Evolutionary conservation across 2,329 filamentous ascomycete genomes (phyloP), one percentile per base, ranked within the genome.

Genomic region (Falciphora oryzae): DNA sequence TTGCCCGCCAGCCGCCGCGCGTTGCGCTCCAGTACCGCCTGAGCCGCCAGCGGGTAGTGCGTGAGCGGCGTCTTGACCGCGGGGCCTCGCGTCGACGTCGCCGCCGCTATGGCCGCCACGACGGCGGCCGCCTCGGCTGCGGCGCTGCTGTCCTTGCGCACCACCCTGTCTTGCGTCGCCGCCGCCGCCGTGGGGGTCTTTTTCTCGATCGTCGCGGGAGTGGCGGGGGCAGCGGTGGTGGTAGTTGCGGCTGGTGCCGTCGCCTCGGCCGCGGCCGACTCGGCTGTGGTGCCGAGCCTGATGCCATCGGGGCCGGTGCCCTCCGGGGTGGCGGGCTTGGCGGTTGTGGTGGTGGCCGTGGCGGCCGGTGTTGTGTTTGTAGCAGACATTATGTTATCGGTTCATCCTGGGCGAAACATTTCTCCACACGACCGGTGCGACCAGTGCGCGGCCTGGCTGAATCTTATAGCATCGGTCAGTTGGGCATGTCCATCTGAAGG

Each of bases 21-120:
- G 62, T 66, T 66, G 14, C 25, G 25, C 18, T 25, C 29, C 13
- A 66, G 64, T 8, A 64, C 62, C 29, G 63, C 56, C 31, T 65
- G 65, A 27, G 66, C 65, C 18, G 18, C 27, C 14, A 65, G 59
- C 10, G 67, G 67, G n/a, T 66, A 68, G 59, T 63, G 65, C 10
- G 67, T 68, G 38, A 66, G 63, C 6, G 65, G 66, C 4, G 56
- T 61, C 22, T 57, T 57, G 4, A n/a, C n/a, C 57, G 57, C 25
- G 22, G 56, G 56, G 56, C n/a, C 56, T 13, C 27, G n/a, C 56
- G 56, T 28, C 44, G 61, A 27, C n/a, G 18, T 25, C 25, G 14
- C 14, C 1, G 11, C 16, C 10, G 5, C 27, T 14, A 10, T 35
- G 18, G 61, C 38, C 22, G 25, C 50, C 32, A 38, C 22, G 61